phyloP scores from a whole-genome alignment of 441 rosid species.

The Melastoma candidum region DNA sequence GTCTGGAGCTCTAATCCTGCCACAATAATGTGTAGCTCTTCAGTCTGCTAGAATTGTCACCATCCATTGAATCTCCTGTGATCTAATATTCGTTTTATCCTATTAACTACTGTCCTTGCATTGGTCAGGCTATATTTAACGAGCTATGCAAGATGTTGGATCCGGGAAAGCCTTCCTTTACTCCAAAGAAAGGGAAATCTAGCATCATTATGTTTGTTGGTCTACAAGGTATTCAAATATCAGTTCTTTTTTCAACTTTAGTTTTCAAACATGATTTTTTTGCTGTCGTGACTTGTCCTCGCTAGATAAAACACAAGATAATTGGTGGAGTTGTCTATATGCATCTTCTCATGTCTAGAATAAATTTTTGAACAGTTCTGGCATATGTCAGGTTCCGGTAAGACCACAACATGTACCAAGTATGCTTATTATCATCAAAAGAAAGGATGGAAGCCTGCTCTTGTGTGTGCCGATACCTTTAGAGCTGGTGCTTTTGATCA shows the following conservation, averaged over 20 bases:
- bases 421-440: slow-evolving; percentile 94
- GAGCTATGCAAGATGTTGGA: slow-evolving; percentile 88
- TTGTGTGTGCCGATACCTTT: slow-evolving; percentile 97
- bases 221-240: slow-evolving; percentile 53
- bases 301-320: no score
- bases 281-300: no score
- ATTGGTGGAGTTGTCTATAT: no score
- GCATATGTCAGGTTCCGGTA: slow-evolving; percentile 71
- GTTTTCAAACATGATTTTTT: no score
- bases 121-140: slow-evolving; percentile 59
- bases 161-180: slow-evolving; percentile 81
- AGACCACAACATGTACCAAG: slow-evolving; percentile 91
- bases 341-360: background rate
- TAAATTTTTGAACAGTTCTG: background rate
- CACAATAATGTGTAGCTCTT: no score
- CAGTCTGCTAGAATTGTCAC: no score
- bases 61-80: no score
- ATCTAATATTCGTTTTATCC: no score
- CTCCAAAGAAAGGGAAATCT: slow-evolving; percentile 73
- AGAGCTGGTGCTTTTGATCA: slow-evolving; percentile 99
- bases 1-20: no score
- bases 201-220: slow-evolving; percentile 90
- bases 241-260: no score
- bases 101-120: no score
- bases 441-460: slow-evolving; percentile 92